Evolutionary conservation across 768 basidiomycete species (phyloP), one percentile per base, ranked within the genome.

Genomic region (Suillus bovinus): DNA sequence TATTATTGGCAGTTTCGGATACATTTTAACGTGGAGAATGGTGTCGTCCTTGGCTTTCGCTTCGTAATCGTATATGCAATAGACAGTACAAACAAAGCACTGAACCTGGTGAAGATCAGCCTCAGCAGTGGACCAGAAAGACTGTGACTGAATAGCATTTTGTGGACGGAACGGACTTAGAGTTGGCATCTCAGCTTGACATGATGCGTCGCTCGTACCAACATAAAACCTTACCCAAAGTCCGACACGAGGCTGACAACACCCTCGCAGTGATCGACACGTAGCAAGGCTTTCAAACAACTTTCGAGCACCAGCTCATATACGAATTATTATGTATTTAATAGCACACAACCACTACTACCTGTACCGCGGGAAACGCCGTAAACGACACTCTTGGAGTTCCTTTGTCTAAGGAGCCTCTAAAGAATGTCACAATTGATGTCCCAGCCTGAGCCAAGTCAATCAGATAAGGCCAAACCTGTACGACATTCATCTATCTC

Each of bases 31-130:
- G 10, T 74, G 63, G 14, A 82, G 73, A 62, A 79, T 76, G 36
- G 71, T 69, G 54, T 81, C 80, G 1, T 73, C 72, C 36, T 71
- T 63, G 9, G 76, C 68, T 17, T 72, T 72, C 8, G 80, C 71
- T 6, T 75, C 66, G 16, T 75, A 71, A 22, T 79, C 82, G 46
- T 82, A 83, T 82, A 83, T 16, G 77, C 72, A 16, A 82, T 70
- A 17, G 76, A 73, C 60, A 82, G 68, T 46, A 80, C 71, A 2
- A 79, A 72, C 1, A 77, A 69, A 16, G 77, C 73, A 10, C 77
- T 69, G 44, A 71, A 67, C 59, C 78, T 78, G 41, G 53, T 8
- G 3, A 7, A 5, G 1, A 14, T 65, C 42, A 34, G 58, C 44
- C 33, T 46, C 13, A 8, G 29, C 33, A 33, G 20, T 41, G 27